phyloP scores from a whole-genome alignment of 2,329 filamentous ascomycete species.

The Mycocentrospora acerina region DNA sequence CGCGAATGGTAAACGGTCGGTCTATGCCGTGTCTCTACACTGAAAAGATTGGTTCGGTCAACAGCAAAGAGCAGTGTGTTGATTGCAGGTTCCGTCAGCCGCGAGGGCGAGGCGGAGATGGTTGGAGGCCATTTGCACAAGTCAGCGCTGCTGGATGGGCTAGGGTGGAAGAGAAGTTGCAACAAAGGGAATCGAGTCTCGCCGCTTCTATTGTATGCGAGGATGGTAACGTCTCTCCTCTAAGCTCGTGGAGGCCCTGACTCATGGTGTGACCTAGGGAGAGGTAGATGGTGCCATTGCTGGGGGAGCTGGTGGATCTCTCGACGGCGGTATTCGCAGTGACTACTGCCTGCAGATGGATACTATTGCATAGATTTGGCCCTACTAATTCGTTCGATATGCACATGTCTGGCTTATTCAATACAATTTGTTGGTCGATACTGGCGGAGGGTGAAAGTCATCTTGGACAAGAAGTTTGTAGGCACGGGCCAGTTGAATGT shows the following conservation, averaged over 20 bases:
- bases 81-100: conserved; percentile 20
- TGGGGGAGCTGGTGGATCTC: conserved; percentile 9
- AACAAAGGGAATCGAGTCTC: conserved; percentile 5
- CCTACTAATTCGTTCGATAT: too few species aligned
- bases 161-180: conserved; percentile 16
- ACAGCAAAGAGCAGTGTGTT: conserved; percentile 20
- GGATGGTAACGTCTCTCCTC: background rate
- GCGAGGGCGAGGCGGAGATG: conserved; percentile 4
- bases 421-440: too few species aligned
- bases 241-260: background rate
- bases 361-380: too few species aligned
- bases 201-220: background rate
- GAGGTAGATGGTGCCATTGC: conserved; percentile 6
- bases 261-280: conserved; percentile 1
- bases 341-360: too few species aligned
- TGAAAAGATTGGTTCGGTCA: conserved; percentile 25
- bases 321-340: conserved; percentile 4
- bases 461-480: too few species aligned
- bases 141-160: conserved; percentile 21
- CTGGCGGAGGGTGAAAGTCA: too few species aligned
- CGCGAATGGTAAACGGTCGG: conserved; percentile 19
- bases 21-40: conserved; percentile 24
- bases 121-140: conserved; percentile 22
- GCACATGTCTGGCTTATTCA: too few species aligned
- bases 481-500: too few species aligned